These are phyloP conservation scores for Gossypium aridum DNA, from an alignment of 441 rosid genomes.

Conservation along the genomic window DNA sequence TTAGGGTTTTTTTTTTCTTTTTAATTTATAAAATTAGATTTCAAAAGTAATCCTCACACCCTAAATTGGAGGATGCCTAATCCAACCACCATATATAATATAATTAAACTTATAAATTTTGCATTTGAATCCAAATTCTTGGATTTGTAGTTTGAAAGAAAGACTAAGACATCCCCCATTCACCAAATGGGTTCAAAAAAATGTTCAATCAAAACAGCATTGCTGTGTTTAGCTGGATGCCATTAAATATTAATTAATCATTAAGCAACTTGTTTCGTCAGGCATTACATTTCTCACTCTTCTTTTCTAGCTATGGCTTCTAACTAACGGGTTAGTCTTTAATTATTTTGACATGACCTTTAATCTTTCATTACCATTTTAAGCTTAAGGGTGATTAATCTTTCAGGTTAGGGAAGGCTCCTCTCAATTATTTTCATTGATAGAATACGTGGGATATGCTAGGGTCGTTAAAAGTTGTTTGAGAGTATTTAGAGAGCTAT, in stretches of 20 bases:
- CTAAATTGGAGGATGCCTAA: background rate
- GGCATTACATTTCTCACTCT: background rate
- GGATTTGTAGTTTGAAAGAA: background rate
- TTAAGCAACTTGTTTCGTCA: conserved; percentile 8
- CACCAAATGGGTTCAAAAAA: background rate
- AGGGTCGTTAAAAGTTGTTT: too few relatives aligned
- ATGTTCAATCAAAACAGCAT: conserved; percentile 2
- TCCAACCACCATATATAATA: background rate
- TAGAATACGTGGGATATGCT: too few relatives aligned
- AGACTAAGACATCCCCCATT: background rate
- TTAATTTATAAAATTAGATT: too few relatives aligned
- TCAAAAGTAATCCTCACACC: background rate
- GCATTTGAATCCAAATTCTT: background rate
- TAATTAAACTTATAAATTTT: background rate
- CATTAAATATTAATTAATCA: background rate
- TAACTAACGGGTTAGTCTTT: background rate
- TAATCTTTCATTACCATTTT: background rate
- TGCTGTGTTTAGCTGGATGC: conserved; percentile 18
- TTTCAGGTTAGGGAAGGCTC: too few relatives aligned
- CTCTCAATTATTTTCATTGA: too few relatives aligned
- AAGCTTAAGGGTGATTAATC: background rate
- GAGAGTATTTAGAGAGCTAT: too few relatives aligned
- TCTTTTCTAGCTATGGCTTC: background rate
- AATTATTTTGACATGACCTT: background rate
- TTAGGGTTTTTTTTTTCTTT: background rate